A percentile compares a stretch with the other conserved stretches of the same genome.
Conservation (phyloP, 805 yeast species). For the Barnettozyma botsteinii region DNA sequence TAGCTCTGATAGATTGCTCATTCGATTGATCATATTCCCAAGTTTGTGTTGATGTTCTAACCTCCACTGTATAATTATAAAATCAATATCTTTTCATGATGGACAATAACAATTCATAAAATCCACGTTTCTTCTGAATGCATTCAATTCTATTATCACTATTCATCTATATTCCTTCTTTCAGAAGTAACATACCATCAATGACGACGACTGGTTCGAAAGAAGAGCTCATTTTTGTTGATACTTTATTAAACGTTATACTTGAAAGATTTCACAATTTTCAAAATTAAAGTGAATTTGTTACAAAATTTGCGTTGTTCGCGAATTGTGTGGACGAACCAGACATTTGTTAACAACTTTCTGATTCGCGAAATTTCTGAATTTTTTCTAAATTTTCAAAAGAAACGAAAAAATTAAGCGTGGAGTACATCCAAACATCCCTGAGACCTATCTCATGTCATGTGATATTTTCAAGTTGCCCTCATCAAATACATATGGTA, state of each 20-base stretch:
- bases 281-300: slow-evolving; percentile 3
- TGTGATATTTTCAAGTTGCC: not conserved
- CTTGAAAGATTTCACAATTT: not conserved
- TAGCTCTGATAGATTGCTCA: too few relatives aligned
- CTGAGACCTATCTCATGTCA: not conserved
- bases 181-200: slow-evolving; percentile 73
- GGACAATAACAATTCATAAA: not conserved
- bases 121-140: not conserved
- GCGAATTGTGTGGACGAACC: slow-evolving; percentile 3
- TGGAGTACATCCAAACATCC: not conserved
- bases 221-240: slow-evolving; percentile 39
- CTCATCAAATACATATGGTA: too few relatives aligned
- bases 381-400: not conserved
- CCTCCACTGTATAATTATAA: too few relatives aligned
- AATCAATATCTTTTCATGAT: too few relatives aligned
- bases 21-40: too few relatives aligned
- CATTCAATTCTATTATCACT: not conserved
- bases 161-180: not conserved
- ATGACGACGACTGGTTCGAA: slow-evolving; percentile 96
- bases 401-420: not conserved
- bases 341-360: not conserved
- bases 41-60: too few relatives aligned
- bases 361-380: too few relatives aligned
- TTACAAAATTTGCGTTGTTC: slow-evolving; percentile 4
- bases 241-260: slow-evolving; percentile 1